Percentiles rank a stretch among this genome's conserved stretches.
These are phyloP conservation scores for Melanogaster broomeanus DNA, from an alignment of 768 basidiomycete species.

Conservation along the genomic window DNA sequence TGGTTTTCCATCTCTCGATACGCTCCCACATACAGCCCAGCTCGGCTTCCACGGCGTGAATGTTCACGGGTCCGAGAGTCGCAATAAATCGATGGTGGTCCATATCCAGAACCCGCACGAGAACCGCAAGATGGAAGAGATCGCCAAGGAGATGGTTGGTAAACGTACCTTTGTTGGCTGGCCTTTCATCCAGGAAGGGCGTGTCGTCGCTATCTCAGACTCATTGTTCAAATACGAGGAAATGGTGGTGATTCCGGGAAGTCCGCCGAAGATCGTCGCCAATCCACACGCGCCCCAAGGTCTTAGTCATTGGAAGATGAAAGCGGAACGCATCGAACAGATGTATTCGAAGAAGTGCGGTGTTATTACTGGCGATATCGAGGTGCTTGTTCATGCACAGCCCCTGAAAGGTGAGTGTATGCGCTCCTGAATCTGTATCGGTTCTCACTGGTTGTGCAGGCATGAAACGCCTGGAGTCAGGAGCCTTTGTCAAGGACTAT, in stretches of 20 bases:
- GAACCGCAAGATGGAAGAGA: slow-evolving; percentile 61
- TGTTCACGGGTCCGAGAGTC: slow-evolving; percentile 86
- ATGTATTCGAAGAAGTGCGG: slow-evolving; percentile 88
- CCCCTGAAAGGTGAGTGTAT: slow-evolving; percentile 77
- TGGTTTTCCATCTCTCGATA: slow-evolving; percentile 95
- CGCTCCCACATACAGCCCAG: slow-evolving; percentile 73
- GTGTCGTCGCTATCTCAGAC: slow-evolving; percentile 86
- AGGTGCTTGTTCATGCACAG: slow-evolving; percentile 83
- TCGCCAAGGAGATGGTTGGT: slow-evolving; percentile 77
- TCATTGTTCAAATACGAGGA: slow-evolving; percentile 85
- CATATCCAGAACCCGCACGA: slow-evolving; percentile 80
- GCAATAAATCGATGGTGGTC: slow-evolving; percentile 93
- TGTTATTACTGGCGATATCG: slow-evolving; percentile 79
- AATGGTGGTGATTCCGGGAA: slow-evolving; percentile 52
- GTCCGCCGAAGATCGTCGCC: slow-evolving; percentile 55
- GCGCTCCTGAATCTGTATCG: neutral
- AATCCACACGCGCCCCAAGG: slow-evolving; percentile 75
- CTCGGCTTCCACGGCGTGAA: slow-evolving; percentile 90
- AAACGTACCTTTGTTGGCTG: slow-evolving; percentile 80
- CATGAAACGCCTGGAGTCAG: slow-evolving; percentile 84
- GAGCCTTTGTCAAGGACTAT: slow-evolving; percentile 95
- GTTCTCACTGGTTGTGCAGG: slow-evolving; percentile 45
- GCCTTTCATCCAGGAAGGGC: slow-evolving; percentile 95
- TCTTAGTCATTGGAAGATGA: slow-evolving; percentile 74
- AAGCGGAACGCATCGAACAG: slow-evolving; percentile 80